These are phyloP conservation scores for Neonectria sp. DNA, from an alignment of 2,329 filamentous ascomycete genomes.

Conservation along the genomic window DNA sequence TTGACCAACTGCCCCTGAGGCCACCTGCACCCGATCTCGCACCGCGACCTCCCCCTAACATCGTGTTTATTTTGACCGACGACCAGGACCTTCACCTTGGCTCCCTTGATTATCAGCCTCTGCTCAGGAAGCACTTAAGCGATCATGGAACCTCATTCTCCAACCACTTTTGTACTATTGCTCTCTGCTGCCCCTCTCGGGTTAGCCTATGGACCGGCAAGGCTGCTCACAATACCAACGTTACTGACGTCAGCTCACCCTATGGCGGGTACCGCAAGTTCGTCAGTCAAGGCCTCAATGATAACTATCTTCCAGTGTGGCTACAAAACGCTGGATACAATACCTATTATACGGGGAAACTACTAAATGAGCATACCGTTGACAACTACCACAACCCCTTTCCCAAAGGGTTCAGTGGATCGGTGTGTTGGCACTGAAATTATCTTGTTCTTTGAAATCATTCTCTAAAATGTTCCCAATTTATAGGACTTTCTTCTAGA, in stretches of 20 bases:
- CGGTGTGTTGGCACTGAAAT: background rate
- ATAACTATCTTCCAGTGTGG: conserved; percentile 74
- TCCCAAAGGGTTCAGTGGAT: conserved; percentile 13
- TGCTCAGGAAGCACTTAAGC: conserved; percentile 34
- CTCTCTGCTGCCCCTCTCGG: conserved; percentile 75
- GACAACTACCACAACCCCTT: conserved; percentile 67
- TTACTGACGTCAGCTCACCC: conserved; percentile 68
- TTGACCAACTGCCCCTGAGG: too few species aligned
- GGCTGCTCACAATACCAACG: conserved; percentile 78
- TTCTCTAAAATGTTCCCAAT: background rate
- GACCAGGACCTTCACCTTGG: conserved; percentile 45
- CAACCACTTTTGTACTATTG: conserved; percentile 55
- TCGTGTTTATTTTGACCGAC: conserved; percentile 47
- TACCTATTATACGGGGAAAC: conserved; percentile 79
- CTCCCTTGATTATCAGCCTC: conserved; percentile 25
- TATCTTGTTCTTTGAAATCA: background rate
- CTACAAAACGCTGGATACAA: conserved; percentile 76
- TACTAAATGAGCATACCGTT: conserved; percentile 75
- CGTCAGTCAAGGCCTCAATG: conserved; percentile 72
- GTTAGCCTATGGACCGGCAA: conserved; percentile 76
- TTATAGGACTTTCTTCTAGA: conserved; percentile 23
- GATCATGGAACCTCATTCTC: conserved; percentile 44
- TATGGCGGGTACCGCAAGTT: conserved; percentile 68
- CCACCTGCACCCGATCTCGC: too few species aligned
- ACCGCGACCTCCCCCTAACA: conserved; percentile 26